Evolutionary conservation across 2,329 filamentous ascomycete species (phyloP).

Genomic region (Aspergillus luchuensis): DNA sequence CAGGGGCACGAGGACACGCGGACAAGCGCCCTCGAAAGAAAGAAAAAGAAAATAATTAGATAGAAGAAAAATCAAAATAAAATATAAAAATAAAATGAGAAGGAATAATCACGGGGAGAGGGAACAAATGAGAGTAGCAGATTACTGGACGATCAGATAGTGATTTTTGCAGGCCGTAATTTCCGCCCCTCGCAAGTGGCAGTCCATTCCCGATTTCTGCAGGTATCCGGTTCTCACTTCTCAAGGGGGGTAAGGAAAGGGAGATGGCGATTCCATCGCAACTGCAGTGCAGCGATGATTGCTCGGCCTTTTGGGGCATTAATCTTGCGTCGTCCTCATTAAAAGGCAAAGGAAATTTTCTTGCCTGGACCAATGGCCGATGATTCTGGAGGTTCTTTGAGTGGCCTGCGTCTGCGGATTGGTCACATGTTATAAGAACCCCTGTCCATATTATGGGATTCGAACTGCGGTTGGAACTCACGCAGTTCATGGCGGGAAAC

Average conservation of each 20-base stretch:
- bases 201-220: conserved; percentile 20
- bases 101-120: not conserved
- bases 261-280: conserved; percentile 10
- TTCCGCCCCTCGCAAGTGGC: conserved; percentile 8
- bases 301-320: conserved; percentile 14
- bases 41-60: no score
- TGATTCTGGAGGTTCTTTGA: not conserved
- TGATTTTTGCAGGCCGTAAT: conserved; percentile 13
- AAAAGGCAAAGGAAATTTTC: conserved; percentile 6
- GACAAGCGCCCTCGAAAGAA: no score
- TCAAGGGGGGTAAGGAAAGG: not conserved
- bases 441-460: conserved; percentile 18
- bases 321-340: conserved; percentile 7
- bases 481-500: conserved; percentile 11
- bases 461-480: conserved; percentile 6
- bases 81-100: not conserved
- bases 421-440: conserved; percentile 16
- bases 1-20: not conserved
- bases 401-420: conserved; percentile 9
- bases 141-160: conserved; percentile 16
- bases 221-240: conserved; percentile 25
- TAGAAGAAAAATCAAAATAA: not conserved
- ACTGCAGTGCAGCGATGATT: conserved; percentile 13
- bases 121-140: not conserved
- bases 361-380: conserved; percentile 16